A percentile compares a stretch with the other conserved stretches of the same genome.
Conservation (phyloP, 139 green algal species). For the Nannochloris sp. region DNA sequence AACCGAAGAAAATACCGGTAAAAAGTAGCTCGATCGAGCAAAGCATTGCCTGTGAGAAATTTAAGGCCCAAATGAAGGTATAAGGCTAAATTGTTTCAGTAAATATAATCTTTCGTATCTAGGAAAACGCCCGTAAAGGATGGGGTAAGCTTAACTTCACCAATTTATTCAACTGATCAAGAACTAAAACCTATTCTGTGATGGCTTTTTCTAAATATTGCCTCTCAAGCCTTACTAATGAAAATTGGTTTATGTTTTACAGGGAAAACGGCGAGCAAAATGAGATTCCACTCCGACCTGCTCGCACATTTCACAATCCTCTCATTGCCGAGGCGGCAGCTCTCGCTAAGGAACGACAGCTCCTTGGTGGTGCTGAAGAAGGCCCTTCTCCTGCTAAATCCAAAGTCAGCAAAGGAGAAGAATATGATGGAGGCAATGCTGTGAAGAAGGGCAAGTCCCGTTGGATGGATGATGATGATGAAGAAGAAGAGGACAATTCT, state of each 20-base stretch:
- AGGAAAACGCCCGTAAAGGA: background rate
- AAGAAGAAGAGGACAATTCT: background rate
- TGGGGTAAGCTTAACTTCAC: background rate
- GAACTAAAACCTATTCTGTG: background rate
- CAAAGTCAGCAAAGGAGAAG: background rate
- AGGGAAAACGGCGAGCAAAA: background rate
- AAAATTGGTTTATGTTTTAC: background rate
- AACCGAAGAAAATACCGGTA: too few species aligned
- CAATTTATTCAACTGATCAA: background rate
- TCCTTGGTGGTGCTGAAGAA: background rate
- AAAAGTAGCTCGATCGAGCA: too few species aligned
- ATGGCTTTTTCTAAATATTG: background rate
- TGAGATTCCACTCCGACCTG: too few species aligned
- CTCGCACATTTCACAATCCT: slow-evolving; percentile 9
- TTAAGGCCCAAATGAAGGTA: too few species aligned
- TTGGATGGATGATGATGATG: background rate
- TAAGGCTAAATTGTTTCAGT: too few species aligned
- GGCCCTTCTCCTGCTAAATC: background rate
- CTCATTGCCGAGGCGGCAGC: slow-evolving; percentile 17
- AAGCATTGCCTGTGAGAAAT: too few species aligned
- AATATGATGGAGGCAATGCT: slow-evolving; percentile 14
- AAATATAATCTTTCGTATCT: background rate
- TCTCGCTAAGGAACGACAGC: background rate
- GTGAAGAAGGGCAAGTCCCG: background rate
- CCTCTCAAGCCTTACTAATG: background rate